These are phyloP conservation scores for Articulospora tetracladia DNA, from an alignment of 495 filamentous ascomycete genomes.

Conservation along the genomic window DNA sequence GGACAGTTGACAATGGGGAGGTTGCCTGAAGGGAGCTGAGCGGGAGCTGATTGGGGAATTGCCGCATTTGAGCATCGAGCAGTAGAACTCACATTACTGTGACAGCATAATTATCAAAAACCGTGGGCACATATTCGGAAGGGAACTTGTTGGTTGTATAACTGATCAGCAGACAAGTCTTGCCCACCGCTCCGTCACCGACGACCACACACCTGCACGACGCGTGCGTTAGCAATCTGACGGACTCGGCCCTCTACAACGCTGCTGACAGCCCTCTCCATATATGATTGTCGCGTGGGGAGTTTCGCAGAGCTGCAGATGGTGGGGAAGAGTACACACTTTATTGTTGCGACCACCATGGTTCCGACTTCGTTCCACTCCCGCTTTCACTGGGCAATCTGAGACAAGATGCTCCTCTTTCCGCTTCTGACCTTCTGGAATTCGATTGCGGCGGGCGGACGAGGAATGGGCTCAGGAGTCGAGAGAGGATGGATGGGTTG, in stretches of 20 bases:
- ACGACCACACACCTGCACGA: constrained; percentile 77
- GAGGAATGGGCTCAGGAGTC: background rate
- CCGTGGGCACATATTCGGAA: constrained; percentile 98
- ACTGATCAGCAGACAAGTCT: constrained; percentile 97
- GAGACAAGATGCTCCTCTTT: background rate
- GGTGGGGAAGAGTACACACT: constrained; percentile 50
- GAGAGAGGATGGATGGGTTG: background rate
- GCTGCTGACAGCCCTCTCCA: background rate
- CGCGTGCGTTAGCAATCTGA: constrained; percentile 13
- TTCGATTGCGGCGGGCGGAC: background rate
- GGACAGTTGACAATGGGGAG: background rate
- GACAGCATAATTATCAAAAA: constrained; percentile 99
- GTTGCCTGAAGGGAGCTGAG: background rate
- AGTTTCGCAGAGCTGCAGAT: constrained; percentile 1
- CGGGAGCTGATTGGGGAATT: background rate
- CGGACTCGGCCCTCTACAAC: background rate
- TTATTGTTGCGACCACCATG: constrained; percentile 84
- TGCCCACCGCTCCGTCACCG: constrained; percentile 97
- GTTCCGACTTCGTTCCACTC: constrained; percentile 26
- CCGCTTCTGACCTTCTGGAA: background rate
- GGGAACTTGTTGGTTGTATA: constrained; percentile 99
- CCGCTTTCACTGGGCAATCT: background rate
- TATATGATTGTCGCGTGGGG: background rate
- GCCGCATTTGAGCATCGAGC: background rate
- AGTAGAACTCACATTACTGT: constrained; percentile 42